These are phyloP conservation scores for Lentinula sp. DNA, from an alignment of 768 basidiomycete genomes.

Conservation along the genomic window DNA sequence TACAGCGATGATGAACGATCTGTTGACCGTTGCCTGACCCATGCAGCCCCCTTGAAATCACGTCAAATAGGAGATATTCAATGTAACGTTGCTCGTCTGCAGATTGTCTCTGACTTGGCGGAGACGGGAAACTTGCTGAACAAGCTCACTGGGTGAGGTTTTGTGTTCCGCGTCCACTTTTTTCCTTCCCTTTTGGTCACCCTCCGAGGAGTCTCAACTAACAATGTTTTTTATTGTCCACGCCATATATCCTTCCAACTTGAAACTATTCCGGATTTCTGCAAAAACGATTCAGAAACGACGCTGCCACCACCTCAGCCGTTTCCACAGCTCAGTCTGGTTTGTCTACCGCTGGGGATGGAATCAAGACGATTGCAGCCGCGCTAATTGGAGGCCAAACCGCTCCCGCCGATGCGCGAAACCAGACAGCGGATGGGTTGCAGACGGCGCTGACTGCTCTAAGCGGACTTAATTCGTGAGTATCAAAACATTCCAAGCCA, in stretches of 20 bases:
- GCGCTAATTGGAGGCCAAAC: constrained; percentile 2
- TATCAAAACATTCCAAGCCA: neutral
- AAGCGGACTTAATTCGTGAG: constrained; percentile 3
- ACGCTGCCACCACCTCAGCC: constrained; percentile 1
- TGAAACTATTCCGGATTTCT: no score
- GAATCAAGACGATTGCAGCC: constrained; percentile 8
- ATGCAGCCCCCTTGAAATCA: constrained; percentile 11
- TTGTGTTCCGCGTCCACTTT: neutral
- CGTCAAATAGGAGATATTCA: constrained; percentile 25
- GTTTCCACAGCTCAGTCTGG: constrained; percentile 1
- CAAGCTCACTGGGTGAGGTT: neutral
- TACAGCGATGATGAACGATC: neutral
- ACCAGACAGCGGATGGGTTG: neutral
- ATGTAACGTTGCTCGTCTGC: constrained; percentile 26
- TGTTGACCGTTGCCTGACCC: neutral
- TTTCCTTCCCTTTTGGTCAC: neutral
- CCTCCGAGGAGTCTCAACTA: neutral
- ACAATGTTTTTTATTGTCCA: no score
- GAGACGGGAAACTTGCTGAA: constrained; percentile 6
- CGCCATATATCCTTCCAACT: no score
- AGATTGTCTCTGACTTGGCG: constrained; percentile 21
- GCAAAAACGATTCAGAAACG: neutral
- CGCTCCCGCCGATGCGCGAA: constrained; percentile 5
- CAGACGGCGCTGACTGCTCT: constrained; percentile 1
- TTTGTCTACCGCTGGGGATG: constrained; percentile 1